Conservation (phyloP, 352 stramenopile genomes). For the Globisporangium uncinulatum region DNA sequence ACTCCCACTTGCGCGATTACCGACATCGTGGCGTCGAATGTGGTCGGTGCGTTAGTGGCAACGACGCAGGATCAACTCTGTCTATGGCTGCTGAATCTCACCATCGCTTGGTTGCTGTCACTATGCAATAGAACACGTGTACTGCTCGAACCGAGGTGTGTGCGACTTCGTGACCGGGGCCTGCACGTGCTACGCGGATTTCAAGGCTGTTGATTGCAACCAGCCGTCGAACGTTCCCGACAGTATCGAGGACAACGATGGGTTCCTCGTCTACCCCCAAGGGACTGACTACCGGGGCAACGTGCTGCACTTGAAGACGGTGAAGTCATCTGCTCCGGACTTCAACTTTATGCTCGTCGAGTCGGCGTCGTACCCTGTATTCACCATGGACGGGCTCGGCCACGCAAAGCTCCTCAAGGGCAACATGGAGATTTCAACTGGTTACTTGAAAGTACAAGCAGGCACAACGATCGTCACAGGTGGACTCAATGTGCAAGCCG, state of each 20-base stretch:
- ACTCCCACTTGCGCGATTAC: conserved; percentile 58
- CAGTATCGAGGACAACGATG: conserved; percentile 65
- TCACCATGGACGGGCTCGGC: conserved; percentile 51
- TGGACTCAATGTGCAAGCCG: conserved; percentile 29
- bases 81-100: neutral
- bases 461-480: conserved; percentile 28
- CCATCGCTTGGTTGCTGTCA: conserved; percentile 1
- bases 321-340: conserved; percentile 45
- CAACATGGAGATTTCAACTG: conserved; percentile 45
- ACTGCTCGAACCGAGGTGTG: conserved; percentile 71
- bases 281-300: conserved; percentile 45
- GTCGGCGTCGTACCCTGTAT: conserved; percentile 28
- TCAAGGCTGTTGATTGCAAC: conserved; percentile 67
- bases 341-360: conserved; percentile 67
- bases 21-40: conserved; percentile 41
- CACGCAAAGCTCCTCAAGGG: conserved; percentile 44
- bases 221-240: conserved; percentile 58
- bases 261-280: conserved; percentile 60
- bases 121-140: conserved; percentile 49
- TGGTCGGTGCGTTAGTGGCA: conserved; percentile 36
- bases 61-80: neutral
- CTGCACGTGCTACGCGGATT: conserved; percentile 73
- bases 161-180: conserved; percentile 66
- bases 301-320: conserved; percentile 56
- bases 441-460: conserved; percentile 39